Evolutionary conservation across 192 early-diverging fungal species (phyloP).

Genomic region (Coemansia erecta): DNA sequence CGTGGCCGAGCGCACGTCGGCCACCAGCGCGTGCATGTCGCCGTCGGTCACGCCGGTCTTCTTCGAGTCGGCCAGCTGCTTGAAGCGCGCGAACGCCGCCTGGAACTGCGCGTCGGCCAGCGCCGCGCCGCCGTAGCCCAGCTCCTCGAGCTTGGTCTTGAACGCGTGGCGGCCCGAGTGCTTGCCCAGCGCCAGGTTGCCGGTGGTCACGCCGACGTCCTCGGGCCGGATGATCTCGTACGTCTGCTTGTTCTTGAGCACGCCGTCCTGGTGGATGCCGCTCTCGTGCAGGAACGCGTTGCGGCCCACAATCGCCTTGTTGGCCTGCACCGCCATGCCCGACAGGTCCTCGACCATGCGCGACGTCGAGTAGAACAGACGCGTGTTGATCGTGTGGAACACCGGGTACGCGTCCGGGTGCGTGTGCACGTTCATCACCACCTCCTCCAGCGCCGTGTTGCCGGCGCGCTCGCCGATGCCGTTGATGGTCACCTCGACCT

Average conservation of each 20-base stretch:
- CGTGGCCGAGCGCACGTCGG: conserved; percentile 63
- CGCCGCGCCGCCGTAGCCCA: conserved; percentile 68
- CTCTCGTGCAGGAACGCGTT: conserved; percentile 98
- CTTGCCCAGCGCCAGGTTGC: conserved; percentile 89
- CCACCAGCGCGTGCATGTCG: conserved; percentile 83
- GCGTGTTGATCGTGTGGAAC: conserved; percentile 86
- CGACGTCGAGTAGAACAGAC: conserved; percentile 81
- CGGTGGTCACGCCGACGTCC: conserved; percentile 82
- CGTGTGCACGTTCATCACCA: conserved; percentile 93
- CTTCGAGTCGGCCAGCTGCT: conserved; percentile 85
- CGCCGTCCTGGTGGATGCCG: conserved; percentile 98
- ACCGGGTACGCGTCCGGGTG: conserved; percentile 89
- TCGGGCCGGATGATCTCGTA: conserved; percentile 97
- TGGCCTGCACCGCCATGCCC: conserved; percentile 95
- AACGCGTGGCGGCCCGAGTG: conserved; percentile 96
- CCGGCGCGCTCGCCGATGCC: conserved; percentile 98
- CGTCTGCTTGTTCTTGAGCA: conserved; percentile 92
- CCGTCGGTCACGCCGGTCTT: conserved; percentile 86
- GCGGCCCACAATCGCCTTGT: conserved; percentile 97
- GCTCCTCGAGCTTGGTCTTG: conserved; percentile 71
- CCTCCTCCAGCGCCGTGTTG: conserved; percentile 94
- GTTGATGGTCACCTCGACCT: conserved; percentile 97
- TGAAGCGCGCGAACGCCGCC: conserved; percentile 83
- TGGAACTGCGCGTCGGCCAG: conserved; percentile 67
- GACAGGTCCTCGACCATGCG: conserved; percentile 85